These are phyloP conservation scores for Cucurbita ficifolia DNA, from an alignment of 306 rosid genomes.

Conservation along the genomic window DNA sequence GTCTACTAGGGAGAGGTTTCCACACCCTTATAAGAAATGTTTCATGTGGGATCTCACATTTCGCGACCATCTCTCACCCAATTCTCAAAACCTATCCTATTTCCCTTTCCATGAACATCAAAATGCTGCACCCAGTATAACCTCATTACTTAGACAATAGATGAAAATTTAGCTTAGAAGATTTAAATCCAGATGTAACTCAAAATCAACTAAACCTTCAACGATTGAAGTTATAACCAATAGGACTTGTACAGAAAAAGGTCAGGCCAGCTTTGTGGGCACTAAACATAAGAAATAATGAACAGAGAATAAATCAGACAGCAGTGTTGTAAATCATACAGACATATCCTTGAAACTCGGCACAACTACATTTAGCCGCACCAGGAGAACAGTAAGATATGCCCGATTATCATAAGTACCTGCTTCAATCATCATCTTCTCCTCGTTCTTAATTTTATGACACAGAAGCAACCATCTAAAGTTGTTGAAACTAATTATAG, in stretches of 20 bases:
- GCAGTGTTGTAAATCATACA: conserved; percentile 4
- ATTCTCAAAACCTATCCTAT: background rate
- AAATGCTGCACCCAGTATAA: background rate
- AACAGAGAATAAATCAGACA: conserved; percentile 9
- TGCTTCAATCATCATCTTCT: conserved; percentile 29
- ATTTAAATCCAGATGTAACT: background rate
- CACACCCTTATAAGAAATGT: no score
- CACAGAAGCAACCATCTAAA: background rate
- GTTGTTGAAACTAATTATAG: background rate
- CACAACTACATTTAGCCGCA: conserved; percentile 6
- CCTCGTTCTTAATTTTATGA: conserved; percentile 7
- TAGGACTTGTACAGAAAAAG: background rate
- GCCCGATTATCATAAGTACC: conserved; percentile 13
- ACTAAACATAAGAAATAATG: background rate
- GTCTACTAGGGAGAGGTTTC: no score
- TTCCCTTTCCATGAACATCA: background rate
- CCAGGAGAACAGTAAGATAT: conserved; percentile 12
- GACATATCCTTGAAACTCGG: conserved; percentile 9
- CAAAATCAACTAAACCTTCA: background rate
- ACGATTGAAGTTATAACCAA: background rate
- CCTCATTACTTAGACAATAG: background rate
- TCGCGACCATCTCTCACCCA: background rate
- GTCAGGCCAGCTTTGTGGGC: background rate
- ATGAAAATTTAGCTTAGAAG: background rate
- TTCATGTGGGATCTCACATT: no score